Evolutionary conservation across 2,329 filamentous ascomycete genomes (phyloP).

Genomic region (Fusarium fracticaudum): DNA sequence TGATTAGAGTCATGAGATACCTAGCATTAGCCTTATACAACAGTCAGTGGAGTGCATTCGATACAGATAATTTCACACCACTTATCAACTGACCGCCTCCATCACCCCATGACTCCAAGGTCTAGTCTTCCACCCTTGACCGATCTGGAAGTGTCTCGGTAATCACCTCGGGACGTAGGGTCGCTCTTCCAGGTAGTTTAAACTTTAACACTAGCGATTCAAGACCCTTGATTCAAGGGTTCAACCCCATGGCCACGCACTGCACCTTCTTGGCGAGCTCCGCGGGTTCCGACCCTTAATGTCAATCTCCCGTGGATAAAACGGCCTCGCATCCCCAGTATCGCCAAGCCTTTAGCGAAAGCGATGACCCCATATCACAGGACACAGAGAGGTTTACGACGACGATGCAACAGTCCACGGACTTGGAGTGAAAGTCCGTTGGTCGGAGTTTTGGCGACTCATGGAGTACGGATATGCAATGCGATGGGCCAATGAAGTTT

Average conservation of each 20-base stretch:
- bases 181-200: not conserved
- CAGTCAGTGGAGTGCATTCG: too few species aligned
- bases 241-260: too few species aligned
- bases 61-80: not conserved
- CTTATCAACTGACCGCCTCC: not conserved
- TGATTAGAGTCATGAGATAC: not conserved
- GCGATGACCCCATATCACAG: not conserved
- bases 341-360: not conserved
- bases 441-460: not conserved
- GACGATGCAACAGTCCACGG: not conserved
- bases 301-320: not conserved
- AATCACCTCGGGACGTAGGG: not conserved
- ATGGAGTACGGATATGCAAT: not conserved
- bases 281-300: not conserved
- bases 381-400: not conserved
- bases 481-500: not conserved
- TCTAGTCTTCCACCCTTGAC: not conserved
- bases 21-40: not conserved
- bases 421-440: not conserved
- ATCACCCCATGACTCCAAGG: rapidly evolving
- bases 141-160: not conserved
- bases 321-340: not conserved
- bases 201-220: not conserved
- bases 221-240: not conserved
- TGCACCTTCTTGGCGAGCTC: not conserved